Percentiles rank a stretch among this genome's conserved stretches.
These are phyloP conservation scores for Monilinia laxa DNA, from an alignment of 2,329 filamentous ascomycete species.

Conservation along the genomic window DNA sequence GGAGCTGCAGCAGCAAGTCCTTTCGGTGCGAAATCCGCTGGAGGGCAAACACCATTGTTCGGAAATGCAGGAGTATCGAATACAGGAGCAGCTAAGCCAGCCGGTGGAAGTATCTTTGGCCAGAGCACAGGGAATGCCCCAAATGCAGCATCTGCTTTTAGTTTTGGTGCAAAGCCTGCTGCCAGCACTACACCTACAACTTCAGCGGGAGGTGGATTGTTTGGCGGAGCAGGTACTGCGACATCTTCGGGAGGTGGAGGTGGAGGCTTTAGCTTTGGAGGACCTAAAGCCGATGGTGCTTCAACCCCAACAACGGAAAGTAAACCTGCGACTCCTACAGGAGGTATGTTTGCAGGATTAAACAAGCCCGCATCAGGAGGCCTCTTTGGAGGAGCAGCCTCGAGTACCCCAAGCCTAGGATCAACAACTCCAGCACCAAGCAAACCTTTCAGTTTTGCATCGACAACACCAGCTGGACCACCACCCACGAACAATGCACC, in stretches of 20 bases:
- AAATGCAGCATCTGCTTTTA: slow-evolving; percentile 26
- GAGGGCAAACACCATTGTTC: slow-evolving; percentile 12
- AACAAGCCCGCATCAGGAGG: slow-evolving; percentile 22
- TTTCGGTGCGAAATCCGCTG: slow-evolving; percentile 13
- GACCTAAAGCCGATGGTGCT: slow-evolving; percentile 22
- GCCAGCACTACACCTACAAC: slow-evolving; percentile 18
- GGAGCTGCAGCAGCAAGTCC: slow-evolving; percentile 4
- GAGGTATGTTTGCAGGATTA: slow-evolving; percentile 17
- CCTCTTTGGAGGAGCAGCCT: slow-evolving; percentile 31
- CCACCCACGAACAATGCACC: slow-evolving; percentile 34
- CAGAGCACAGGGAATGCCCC: slow-evolving; percentile 38
- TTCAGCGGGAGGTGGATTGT: slow-evolving; percentile 16
- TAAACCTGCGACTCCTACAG: slow-evolving; percentile 24
- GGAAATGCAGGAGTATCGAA: slow-evolving; percentile 11
- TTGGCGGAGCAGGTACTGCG: slow-evolving; percentile 20
- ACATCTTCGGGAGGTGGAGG: slow-evolving; percentile 27
- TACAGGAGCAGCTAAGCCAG: slow-evolving; percentile 19
- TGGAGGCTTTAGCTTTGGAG: slow-evolving; percentile 27
- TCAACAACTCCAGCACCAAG: slow-evolving; percentile 30
- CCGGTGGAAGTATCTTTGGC: slow-evolving; percentile 33
- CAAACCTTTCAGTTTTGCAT: slow-evolving; percentile 27
- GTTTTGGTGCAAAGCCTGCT: slow-evolving; percentile 18
- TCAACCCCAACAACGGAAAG: slow-evolving; percentile 28
- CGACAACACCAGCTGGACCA: slow-evolving; percentile 39
- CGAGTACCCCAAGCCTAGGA: slow-evolving; percentile 29